These are phyloP conservation scores for Blepharisma japonicum DNA, from an alignment of 73 alveolate genomes.

Conservation along the genomic window DNA sequence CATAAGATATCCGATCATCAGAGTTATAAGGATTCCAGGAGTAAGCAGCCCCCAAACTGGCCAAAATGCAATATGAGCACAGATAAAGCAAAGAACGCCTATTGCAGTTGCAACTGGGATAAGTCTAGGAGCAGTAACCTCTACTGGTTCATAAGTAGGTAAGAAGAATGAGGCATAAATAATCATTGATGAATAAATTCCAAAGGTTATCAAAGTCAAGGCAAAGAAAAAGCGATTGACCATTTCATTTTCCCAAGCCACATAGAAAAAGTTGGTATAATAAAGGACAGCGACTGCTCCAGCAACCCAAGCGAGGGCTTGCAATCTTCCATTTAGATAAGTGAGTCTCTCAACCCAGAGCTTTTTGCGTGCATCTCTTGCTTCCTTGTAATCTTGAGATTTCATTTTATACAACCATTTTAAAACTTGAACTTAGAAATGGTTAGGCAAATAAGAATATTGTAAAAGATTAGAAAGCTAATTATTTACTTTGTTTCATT, in stretches of 20 bases:
- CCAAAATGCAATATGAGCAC: conserved; percentile 14
- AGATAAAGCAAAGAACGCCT: conserved; percentile 17
- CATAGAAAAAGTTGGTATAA: conserved; percentile 14
- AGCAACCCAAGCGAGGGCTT: conserved; percentile 3
- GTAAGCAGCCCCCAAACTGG: conserved; percentile 24
- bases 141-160: background rate
- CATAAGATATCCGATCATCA: conserved; percentile 26
- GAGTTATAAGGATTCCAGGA: background rate
- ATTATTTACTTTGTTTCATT: background rate
- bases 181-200: conserved; percentile 14
- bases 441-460: too few species aligned
- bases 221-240: conserved; percentile 19
- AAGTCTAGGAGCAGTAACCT: conserved; percentile 14
- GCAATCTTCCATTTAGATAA: conserved; percentile 9
- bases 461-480: too few species aligned
- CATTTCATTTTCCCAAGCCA: conserved; percentile 6
- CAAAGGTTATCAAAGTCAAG: conserved; percentile 7
- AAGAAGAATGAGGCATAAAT: conserved; percentile 20
- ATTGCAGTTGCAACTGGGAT: conserved; percentile 1
- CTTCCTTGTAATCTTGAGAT: background rate
- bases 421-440: too few species aligned
- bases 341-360: conserved; percentile 16
- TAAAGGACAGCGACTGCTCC: background rate
- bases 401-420: background rate
- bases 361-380: conserved; percentile 23